Evolutionary conservation across 2,329 filamentous ascomycete species (phyloP), one percentile per base, ranked within the genome.

Genomic region (Tolypocladium tropicale): DNA sequence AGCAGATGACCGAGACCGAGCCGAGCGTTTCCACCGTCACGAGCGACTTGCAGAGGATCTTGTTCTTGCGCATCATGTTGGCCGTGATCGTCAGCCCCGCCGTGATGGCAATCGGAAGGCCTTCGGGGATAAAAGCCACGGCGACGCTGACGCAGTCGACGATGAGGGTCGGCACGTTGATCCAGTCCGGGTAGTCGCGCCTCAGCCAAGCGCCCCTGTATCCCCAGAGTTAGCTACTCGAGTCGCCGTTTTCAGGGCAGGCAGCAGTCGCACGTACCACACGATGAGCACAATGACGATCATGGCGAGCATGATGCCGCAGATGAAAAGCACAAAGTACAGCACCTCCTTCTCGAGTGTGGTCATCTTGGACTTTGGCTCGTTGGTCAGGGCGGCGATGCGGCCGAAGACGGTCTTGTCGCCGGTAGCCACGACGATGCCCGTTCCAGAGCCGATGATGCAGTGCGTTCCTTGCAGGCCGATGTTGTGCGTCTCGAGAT

Each of bases 391-490:
- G 60, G 84, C 83, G 1, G 88, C 87, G 61, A 92, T 88, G 52
- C 84, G 81, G 10, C 88, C 88, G 68, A 92, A 90, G 25, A 92
- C 84, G 0, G 88, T 90, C 16, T 73, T 75, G 65, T 90, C 85
- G 10, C 87, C 88, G 0, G 84, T 91, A 1, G 83, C 82, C 12
- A 92, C 83, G 2, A 89, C 85, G 11, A 91, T 71, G 21, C 85
- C 88, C 16, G 79, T 74, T 53, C 81, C 84, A 25, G 75, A 83
- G 3, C 88, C 88, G 7, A 83, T 84, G 4, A 88, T 82, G 61
- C 87, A 90, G 64, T 91, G 86, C 0, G 88, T 90, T n/a, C 89
- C 88, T 65, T 90, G 87, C 11, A 92, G 76, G 25, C 87, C 88
- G 54, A 92, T 89, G 62, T 84, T 87, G 54, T 82, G 81, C 4